Evolutionary conservation across 257 asterid genomes (phyloP), one percentile per base, ranked within the genome.

Genomic region (Salvia splendens): DNA sequence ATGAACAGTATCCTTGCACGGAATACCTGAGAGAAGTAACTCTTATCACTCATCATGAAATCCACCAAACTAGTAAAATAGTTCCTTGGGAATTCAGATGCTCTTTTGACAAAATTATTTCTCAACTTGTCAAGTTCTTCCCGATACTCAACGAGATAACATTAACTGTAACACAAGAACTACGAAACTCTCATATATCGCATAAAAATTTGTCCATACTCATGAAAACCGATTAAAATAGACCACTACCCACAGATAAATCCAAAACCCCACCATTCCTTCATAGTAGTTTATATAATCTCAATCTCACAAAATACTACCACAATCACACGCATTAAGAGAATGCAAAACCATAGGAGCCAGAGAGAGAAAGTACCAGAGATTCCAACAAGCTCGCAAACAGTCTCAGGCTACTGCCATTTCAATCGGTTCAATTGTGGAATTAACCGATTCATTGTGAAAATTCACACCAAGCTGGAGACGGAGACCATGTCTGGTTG

Each of bases 11-110:
- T 35, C 69, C 43, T 51, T 54, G 52, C 66, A 70, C 32, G 48
- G 48, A 46, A 59, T 81, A 94, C 99, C 96, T 94, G 99, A 71
- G 99, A 94, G 83, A 94, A 91, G 75, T 91, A 94, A 71, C 88
- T 94, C 86, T 88, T 88, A 75, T 91, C 99, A 75, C 95, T 94
- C 68, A 87, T 85, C 99, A 94, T 94, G 85, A 91, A 94, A 87
- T 94, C 99, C 79, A 94, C 99, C 90, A 94, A 81, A 77, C 96
- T 87, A 71, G 98, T 79, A 74, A 94, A 94, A 78, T 94, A 91
- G 76, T 82, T 84, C 69, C 93, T 80, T 78, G 91, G 78, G 84
- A 94, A 94, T 78, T 94, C 99, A 6, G 97, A 87, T 66, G 99
- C 97, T 79, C 96, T 84, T 75, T 84, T 88, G 66, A 87, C 99